Percentiles rank a stretch among this genome's conserved stretches.
Evolutionary conservation across 1,139 yeast species (phyloP).

Genomic region (Protomyces arabidopsidicola): DNA sequence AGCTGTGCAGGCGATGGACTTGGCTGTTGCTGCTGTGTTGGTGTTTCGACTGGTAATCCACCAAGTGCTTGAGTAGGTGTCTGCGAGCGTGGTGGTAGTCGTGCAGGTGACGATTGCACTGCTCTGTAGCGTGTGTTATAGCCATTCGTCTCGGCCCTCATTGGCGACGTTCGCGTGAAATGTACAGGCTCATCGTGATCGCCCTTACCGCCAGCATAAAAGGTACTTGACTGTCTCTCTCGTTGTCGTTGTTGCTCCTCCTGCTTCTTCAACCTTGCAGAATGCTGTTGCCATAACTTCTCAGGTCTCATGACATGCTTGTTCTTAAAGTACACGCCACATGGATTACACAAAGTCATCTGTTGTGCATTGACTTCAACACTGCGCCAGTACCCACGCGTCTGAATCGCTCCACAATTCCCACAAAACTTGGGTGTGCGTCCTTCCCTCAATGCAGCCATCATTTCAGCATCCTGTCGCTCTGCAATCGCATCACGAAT

Average conservation of each 20-base stretch:
- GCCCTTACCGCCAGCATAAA: neutral
- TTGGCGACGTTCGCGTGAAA: conserved; percentile 8
- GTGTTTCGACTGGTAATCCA: conserved; percentile 16
- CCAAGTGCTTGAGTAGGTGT: conserved; percentile 1
- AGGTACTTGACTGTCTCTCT: neutral
- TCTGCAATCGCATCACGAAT: neutral
- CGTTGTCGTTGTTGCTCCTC: neutral
- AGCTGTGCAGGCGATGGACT: neutral
- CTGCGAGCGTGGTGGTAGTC: neutral
- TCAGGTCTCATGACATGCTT: conserved; percentile 39
- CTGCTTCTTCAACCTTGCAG: neutral
- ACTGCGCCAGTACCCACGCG: conserved; percentile 19
- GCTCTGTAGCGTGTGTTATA: neutral
- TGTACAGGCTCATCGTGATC: neutral
- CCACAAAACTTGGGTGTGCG: conserved; percentile 12
- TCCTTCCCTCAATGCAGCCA: conserved; percentile 11
- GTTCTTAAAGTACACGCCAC: conserved; percentile 40
- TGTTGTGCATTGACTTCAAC: conserved; percentile 5
- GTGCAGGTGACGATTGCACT: neutral
- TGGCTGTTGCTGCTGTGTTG: conserved; percentile 5
- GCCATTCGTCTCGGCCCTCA: neutral
- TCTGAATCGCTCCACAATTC: conserved; percentile 19
- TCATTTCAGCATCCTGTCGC: conserved; percentile 8
- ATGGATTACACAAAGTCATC: conserved; percentile 39
- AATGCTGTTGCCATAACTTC: conserved; percentile 36